Evolutionary conservation across 73 alveolate species (phyloP).

Genomic region (Paramecium bursaria): DNA sequence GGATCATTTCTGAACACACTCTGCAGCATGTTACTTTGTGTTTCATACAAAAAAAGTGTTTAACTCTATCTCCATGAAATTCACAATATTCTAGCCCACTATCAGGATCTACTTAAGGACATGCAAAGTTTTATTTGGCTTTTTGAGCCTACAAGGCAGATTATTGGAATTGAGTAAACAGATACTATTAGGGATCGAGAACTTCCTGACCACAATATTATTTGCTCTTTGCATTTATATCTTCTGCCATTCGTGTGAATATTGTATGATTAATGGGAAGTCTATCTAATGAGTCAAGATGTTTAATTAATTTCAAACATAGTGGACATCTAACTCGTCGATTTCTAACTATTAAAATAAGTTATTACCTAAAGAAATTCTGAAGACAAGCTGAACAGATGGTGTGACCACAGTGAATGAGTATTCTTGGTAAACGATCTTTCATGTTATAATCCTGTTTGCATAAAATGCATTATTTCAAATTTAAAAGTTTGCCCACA

Average conservation of each 20-base stretch:
- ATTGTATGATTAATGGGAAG: constrained; percentile 90
- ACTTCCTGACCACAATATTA: constrained; percentile 59
- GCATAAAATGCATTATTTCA: constrained; percentile 87
- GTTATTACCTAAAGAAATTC: constrained; percentile 84
- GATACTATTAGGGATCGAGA: constrained; percentile 39
- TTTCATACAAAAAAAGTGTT: constrained; percentile 95
- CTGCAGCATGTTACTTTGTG: constrained; percentile 94
- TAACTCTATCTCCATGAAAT: constrained; percentile 87
- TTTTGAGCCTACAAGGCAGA: constrained; percentile 46
- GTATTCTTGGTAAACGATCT: constrained; percentile 90
- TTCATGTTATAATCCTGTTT: constrained; percentile 90
- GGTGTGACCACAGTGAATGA: constrained; percentile 97
- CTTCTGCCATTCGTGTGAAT: constrained; percentile 67
- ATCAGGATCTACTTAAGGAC: constrained; percentile 64
- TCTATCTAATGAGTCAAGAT: constrained; percentile 93
- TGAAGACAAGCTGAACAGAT: constrained; percentile 93
- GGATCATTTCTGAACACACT: constrained; percentile 88
- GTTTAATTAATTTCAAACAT: constrained; percentile 90
- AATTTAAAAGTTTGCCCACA: constrained; percentile 62
- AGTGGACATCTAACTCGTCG: constrained; percentile 93
- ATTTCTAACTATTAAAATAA: constrained; percentile 81
- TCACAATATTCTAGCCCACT: constrained; percentile 83
- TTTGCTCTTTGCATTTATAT: constrained; percentile 62
- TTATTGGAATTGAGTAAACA: constrained; percentile 48
- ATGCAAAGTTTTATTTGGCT: constrained; percentile 7